phyloP scores from a whole-genome alignment of 371 early-diverging fungal species.

The Syncephalastrum racemosum region DNA sequence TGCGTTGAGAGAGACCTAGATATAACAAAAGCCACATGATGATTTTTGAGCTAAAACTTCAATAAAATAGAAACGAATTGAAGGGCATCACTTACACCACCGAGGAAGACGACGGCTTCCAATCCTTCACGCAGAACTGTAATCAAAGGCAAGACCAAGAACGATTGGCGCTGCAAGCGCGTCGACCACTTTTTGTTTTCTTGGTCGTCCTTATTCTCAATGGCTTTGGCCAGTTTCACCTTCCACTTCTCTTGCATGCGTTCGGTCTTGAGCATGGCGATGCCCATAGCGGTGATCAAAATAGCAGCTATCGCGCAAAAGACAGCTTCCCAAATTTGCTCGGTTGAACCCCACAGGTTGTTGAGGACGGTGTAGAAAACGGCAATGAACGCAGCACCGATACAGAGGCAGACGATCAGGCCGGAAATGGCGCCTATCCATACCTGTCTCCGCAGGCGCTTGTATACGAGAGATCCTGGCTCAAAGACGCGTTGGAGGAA shows the following conservation, averaged over 20 bases:
- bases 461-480: slow-evolving; percentile 40
- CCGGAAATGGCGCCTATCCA: slow-evolving; percentile 65
- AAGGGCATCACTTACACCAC: slow-evolving; percentile 66
- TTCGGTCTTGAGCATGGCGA: slow-evolving; percentile 72
- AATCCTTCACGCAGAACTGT: slow-evolving; percentile 84
- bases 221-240: slow-evolving; percentile 54
- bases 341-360: slow-evolving; percentile 61
- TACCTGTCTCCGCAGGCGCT: slow-evolving; percentile 60
- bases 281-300: slow-evolving; percentile 69
- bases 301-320: slow-evolving; percentile 66
- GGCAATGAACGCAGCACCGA: slow-evolving; percentile 72
- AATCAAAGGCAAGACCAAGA: slow-evolving; percentile 74
- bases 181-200: slow-evolving; percentile 20
- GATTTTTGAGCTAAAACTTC: slow-evolving; percentile 49
- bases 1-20: slow-evolving; percentile 67
- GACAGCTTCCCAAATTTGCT: slow-evolving; percentile 78
- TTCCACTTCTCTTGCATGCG: slow-evolving; percentile 75
- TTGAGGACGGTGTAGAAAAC: slow-evolving; percentile 56
- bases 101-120: slow-evolving; percentile 79
- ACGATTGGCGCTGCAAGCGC: slow-evolving; percentile 50
- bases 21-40: slow-evolving; percentile 56
- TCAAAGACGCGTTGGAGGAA: slow-evolving; percentile 65
- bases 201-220: slow-evolving; percentile 27
- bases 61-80: slow-evolving; percentile 51
- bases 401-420: slow-evolving; percentile 54